Base-by-base conservation (phyloP, 129 eudicot species). In the Tanacetum coccineum region DNA sequence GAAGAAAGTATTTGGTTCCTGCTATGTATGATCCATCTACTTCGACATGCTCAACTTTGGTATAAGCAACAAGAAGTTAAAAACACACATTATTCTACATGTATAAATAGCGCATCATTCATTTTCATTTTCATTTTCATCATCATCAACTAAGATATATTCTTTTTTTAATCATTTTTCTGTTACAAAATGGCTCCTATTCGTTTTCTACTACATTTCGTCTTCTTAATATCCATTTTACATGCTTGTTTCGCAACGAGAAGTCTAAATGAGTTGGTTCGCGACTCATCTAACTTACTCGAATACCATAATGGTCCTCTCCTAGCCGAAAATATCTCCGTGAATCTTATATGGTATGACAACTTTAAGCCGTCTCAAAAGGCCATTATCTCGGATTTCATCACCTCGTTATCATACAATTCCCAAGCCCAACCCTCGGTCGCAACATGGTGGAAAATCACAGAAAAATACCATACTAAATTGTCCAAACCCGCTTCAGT, bases 311-410 rank as follows among this genome's bases (percentile, higher is more conserved):
- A 81, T 10, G 86, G 86, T 51, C 74, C 70, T 15, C 82, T 81
- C 56, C 82, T 81, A 0, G 22, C 70, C 5, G 80, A 74, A 54
- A 68, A 73, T 15, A 64, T 77, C 14, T 51, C 86, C 1, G 21
- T 81, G 71, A 81, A 81, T 53, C 67, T 81, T 21, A 73, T 81
- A 9, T 81, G 86, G 86, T 81, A 81, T 21, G 86, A 82, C 15
- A 63, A 64, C 13, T 81, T 81, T 70, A 77, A 56, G 25, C 77
- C 86, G 3, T 26, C 82, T 21, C 82, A 81, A 58, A 58, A 72
- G 9, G 73, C 86, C 56, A 81, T 81, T 5, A 17, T 81, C 22
- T 15, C 86, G 9, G 86, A 81, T 59, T 81, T 81, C 67, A 42
- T 81, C 62, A 57, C 82, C 56, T 81, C 86, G 15, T 61, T 81